Percentiles rank a stretch among this genome's conserved stretches.
Evolutionary conservation across 2,329 filamentous ascomycete species (phyloP).

Genomic region (Trematosphaeria pertusa): DNA sequence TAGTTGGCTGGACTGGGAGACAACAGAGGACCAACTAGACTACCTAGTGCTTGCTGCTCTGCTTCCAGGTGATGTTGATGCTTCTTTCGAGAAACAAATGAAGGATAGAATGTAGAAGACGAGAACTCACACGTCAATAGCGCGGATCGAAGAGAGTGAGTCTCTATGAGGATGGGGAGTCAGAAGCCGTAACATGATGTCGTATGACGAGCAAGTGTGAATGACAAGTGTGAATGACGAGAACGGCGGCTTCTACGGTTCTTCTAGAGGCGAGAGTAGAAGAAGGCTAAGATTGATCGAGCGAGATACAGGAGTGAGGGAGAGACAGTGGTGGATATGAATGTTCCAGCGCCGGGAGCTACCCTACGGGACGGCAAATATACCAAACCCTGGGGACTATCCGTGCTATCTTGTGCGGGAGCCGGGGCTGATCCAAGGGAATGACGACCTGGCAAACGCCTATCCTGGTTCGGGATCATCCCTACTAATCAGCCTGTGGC

Average conservation of each 20-base stretch:
- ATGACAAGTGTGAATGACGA: not conserved
- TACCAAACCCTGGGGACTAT: slow-evolving; percentile 9
- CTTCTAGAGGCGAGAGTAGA: not conserved
- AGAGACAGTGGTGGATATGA: not conserved
- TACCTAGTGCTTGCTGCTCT: too few relatives aligned
- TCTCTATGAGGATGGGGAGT: too few relatives aligned
- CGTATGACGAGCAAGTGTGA: slow-evolving; percentile 6
- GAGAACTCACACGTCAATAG: slow-evolving; percentile 8
- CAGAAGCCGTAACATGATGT: not conserved
- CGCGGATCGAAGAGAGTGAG: slow-evolving; percentile 1
- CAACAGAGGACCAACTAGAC: slow-evolving; percentile 13
- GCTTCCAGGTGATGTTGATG: too few relatives aligned
- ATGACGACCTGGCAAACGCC: slow-evolving; percentile 9
- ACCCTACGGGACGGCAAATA: slow-evolving; percentile 17
- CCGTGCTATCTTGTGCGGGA: not conserved
- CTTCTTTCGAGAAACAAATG: slow-evolving; percentile 7
- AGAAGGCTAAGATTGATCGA: not conserved
- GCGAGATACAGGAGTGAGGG: slow-evolving; percentile 1
- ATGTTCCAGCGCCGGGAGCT: not conserved
- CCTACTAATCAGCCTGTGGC: slow-evolving; percentile 7
- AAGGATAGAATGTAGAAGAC: not conserved
- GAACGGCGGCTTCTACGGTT: not conserved
- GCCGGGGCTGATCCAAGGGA: not conserved
- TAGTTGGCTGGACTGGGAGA: too few relatives aligned
- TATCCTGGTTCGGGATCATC: slow-evolving; percentile 5